Conservation (phyloP, 768 basidiomycete genomes). For the Leccinum incarnatum region DNA sequence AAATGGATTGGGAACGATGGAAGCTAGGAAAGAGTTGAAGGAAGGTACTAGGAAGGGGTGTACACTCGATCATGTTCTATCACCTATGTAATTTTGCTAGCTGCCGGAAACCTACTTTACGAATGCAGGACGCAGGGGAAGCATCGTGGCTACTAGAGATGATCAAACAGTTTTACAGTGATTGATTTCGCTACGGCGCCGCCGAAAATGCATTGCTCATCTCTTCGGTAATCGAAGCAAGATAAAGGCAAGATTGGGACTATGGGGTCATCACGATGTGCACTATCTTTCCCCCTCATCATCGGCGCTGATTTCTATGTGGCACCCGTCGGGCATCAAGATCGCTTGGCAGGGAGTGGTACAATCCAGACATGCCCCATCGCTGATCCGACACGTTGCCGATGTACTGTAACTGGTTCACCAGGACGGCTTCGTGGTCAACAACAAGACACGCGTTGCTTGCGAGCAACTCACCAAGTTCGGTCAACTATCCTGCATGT, state of each 20-base stretch:
- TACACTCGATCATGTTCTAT: no score
- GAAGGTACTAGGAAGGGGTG: not conserved
- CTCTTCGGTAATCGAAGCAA: constrained; percentile 11
- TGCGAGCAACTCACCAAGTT: constrained; percentile 50
- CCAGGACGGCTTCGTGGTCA: constrained; percentile 33
- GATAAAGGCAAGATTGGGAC: not conserved
- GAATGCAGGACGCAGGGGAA: no score
- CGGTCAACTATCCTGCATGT: constrained; percentile 60
- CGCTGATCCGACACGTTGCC: constrained; percentile 48
- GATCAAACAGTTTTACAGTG: not conserved
- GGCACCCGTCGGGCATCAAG: constrained; percentile 53
- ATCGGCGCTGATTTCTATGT: constrained; percentile 73
- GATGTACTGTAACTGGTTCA: constrained; percentile 32
- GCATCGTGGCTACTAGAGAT: no score
- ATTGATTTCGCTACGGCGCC: not conserved
- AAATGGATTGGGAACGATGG: constrained; percentile 39
- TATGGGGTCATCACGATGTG: not conserved
- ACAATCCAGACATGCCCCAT: constrained; percentile 70
- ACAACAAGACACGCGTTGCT: constrained; percentile 42
- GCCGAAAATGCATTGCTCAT: not conserved
- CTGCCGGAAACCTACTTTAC: no score
- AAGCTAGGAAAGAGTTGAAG: constrained; percentile 25
- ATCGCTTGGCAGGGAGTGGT: constrained; percentile 67
- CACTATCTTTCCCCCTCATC: constrained; percentile 41
- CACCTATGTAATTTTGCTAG: no score